These are phyloP conservation scores for Anthracocystis walkeri DNA, from an alignment of 1,284 basidiomycete species.

Conservation along the genomic window DNA sequence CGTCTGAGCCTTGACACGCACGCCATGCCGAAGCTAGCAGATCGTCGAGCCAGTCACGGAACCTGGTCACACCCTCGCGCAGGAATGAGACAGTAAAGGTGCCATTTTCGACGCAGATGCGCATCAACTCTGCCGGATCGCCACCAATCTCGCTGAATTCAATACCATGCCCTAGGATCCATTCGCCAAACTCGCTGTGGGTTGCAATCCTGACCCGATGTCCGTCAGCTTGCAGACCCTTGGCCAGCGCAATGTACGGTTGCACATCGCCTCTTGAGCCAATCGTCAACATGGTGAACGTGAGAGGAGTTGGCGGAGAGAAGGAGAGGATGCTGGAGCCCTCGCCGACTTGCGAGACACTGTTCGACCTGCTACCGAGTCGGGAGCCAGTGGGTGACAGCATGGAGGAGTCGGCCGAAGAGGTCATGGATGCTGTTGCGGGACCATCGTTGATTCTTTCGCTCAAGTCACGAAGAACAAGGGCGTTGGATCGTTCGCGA, in stretches of 20 bases:
- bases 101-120: slow-evolving; percentile 72
- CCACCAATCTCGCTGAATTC: slow-evolving; percentile 93
- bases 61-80: slow-evolving; percentile 90
- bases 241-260: slow-evolving; percentile 89
- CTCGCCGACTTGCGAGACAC: slow-evolving; percentile 28
- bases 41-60: slow-evolving; percentile 96
- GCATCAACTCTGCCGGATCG: slow-evolving; percentile 90
- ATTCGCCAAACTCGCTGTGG: slow-evolving; percentile 91
- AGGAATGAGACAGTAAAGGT: slow-evolving; percentile 95
- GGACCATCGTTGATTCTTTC: slow-evolving; percentile 48
- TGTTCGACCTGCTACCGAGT: slow-evolving; percentile 12
- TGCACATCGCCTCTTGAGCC: slow-evolving; percentile 86
- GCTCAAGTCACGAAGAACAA: slow-evolving; percentile 59
- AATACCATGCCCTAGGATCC: slow-evolving; percentile 91
- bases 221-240: slow-evolving; percentile 89
- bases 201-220: slow-evolving; percentile 87
- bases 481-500: slow-evolving; percentile 49
- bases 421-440: slow-evolving; percentile 21
- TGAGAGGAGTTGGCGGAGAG: slow-evolving; percentile 44
- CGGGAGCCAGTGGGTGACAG: slow-evolving; percentile 23
- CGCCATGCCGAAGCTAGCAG: slow-evolving; percentile 92
- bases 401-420: slow-evolving; percentile 41
- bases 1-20: slow-evolving; percentile 92
- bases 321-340: slow-evolving; percentile 48
- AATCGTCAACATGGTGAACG: slow-evolving; percentile 87